These are phyloP conservation scores for Chenopodium quinoa DNA, from an alignment of 148 eudicot species.

Conservation along the genomic window DNA sequence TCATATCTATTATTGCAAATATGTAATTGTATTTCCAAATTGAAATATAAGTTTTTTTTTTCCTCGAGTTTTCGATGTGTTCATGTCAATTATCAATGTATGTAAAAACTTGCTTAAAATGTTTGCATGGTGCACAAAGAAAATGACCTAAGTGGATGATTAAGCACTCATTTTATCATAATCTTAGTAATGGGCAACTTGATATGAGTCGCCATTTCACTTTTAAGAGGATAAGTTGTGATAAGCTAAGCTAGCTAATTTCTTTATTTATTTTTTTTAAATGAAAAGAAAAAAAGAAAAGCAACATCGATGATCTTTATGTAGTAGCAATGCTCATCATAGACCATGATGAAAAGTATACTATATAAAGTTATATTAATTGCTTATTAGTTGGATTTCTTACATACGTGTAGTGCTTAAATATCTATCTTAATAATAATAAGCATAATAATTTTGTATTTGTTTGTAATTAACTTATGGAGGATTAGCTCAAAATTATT, in stretches of 20 bases:
- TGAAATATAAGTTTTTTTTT: no score
- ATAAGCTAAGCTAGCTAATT: slow-evolving; percentile 14
- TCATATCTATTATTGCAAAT: background rate
- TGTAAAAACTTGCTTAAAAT: background rate
- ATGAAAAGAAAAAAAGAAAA: slow-evolving; percentile 2
- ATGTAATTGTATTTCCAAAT: background rate
- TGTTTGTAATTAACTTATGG: background rate
- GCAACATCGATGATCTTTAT: slow-evolving; percentile 15
- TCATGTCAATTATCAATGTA: no score
- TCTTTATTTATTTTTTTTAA: no score
- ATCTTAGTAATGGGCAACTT: slow-evolving; percentile 19
- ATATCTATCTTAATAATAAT: background rate
- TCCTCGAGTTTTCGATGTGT: no score
- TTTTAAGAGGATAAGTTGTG: slow-evolving; percentile 31
- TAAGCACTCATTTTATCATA: background rate
- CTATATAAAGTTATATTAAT: background rate
- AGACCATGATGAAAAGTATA: slow-evolving; percentile 6
- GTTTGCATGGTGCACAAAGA: slow-evolving; percentile 3
- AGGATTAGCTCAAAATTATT: background rate
- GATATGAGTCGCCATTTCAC: slow-evolving; percentile 15
- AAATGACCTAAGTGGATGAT: slow-evolving; percentile 4
- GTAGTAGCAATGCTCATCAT: slow-evolving; percentile 18
- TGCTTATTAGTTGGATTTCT: slow-evolving; percentile 11
- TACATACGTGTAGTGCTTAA: background rate
- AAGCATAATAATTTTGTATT: background rate